phyloP scores from a whole-genome alignment of 768 basidiomycete species.

The Guyanaporus albipodus region DNA sequence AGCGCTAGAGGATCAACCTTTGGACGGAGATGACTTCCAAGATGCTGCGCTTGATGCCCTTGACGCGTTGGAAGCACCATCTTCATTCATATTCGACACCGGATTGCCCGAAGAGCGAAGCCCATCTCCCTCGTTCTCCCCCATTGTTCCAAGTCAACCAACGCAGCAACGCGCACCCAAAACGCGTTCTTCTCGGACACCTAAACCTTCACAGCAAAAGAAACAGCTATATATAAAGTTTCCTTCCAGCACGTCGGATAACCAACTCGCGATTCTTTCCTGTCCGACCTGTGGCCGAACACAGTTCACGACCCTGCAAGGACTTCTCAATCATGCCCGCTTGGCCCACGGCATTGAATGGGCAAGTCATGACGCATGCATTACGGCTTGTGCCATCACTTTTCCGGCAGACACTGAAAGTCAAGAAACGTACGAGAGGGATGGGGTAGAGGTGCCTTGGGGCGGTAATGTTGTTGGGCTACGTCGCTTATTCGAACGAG shows the following conservation, averaged over 20 bases:
- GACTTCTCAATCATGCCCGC: constrained; percentile 50
- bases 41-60: constrained; percentile 42
- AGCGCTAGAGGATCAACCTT: constrained; percentile 11
- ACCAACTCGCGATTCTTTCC: constrained; percentile 32
- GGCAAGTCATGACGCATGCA: constrained; percentile 50
- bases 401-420: constrained; percentile 31
- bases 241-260: constrained; percentile 25
- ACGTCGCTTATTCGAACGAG: constrained; percentile 46
- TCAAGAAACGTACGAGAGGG: constrained; percentile 37
- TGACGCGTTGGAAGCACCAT: constrained; percentile 38
- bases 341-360: constrained; percentile 46
- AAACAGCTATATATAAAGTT: constrained; percentile 41
- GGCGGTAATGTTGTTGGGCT: constrained; percentile 41
- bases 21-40: constrained; percentile 33
- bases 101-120: constrained; percentile 20
- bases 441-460: constrained; percentile 34
- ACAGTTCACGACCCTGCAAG: constrained; percentile 50
- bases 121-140: constrained; percentile 21
- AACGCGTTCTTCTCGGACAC: constrained; percentile 27
- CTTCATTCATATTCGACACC: constrained; percentile 34
- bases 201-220: constrained; percentile 27
- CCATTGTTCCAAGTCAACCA: constrained; percentile 12
- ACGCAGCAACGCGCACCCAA: constrained; percentile 18
- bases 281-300: constrained; percentile 44
- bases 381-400: constrained; percentile 40